Base-by-base conservation (phyloP, 768 basidiomycete genomes). In the Lactarius deliciosus region DNA sequence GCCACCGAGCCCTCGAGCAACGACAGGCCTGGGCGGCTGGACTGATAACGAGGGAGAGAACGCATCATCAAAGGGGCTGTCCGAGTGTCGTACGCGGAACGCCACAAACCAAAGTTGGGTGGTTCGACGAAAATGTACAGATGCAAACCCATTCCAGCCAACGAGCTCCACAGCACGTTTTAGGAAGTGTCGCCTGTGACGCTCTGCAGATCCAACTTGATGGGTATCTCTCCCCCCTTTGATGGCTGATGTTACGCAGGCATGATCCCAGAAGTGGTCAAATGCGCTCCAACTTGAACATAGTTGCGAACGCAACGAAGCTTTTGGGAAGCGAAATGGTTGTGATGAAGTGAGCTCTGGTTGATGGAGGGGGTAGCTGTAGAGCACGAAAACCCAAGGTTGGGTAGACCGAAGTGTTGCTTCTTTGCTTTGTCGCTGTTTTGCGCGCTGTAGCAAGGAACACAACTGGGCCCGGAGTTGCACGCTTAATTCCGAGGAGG, bases 401-500 rank as follows among this genome's bases (percentile, higher is more conserved):
- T 25, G 50, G 53, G 65, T 59, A 59, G 65, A 63, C 63, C 61
- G 55, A 66, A 54, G 61, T 53, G 25, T 16, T n/a, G 57, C 65
- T 66, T 66, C 61, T 67, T 64, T 47, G 57, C 41, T 64, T 67
- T 67, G 62, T 67, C 53, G 32, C 18, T 43, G 53, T 54, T 60
- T 57, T 50, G 54, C 30, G 3, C 30, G 34, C 30, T 18, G 28
- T 25, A 36, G 64, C 60, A 66, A 66, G 65, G 65, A 43, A 66
- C 61, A 45, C n/a, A 36, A 38, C 36, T 30, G 22, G 53, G 22
- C 54, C 60, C 66, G 66, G 66, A 64, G 62, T 13, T 64, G 58
- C 6, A 64, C 63, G 66, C 66, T 60, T 68, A 68, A 64, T 68
- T 64, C 66, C 66, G 66, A 64, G 38, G 40, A 64, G 38, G 40